These are phyloP conservation scores for Boletus barrowsii DNA, from an alignment of 768 basidiomycete species.

Conservation along the genomic window DNA sequence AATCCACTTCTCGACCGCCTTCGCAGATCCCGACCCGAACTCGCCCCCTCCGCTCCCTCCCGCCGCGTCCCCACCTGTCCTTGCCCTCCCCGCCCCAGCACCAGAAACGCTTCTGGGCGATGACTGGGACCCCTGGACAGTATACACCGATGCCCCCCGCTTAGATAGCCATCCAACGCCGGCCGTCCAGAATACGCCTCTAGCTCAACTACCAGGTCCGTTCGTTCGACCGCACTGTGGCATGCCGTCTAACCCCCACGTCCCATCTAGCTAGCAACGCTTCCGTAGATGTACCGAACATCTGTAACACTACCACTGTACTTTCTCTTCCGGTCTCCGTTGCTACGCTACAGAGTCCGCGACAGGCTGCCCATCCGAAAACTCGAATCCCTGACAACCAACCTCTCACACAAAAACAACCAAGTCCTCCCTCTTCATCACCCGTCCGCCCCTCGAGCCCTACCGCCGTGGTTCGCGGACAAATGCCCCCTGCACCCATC, in stretches of 20 bases:
- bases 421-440: not conserved
- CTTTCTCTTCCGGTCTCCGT: slow-evolving; percentile 10
- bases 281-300: slow-evolving; percentile 1
- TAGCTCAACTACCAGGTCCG: slow-evolving; percentile 13
- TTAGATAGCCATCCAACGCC: not conserved
- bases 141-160: not conserved
- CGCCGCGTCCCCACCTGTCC: slow-evolving; percentile 17
- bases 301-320: not conserved
- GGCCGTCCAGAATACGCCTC: not conserved
- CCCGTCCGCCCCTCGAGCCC: not conserved
- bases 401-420: slow-evolving; percentile 1
- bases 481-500: slow-evolving; percentile 4
- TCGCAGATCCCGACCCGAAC: slow-evolving; percentile 26
- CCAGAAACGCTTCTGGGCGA: slow-evolving; percentile 1
- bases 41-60: slow-evolving; percentile 1
- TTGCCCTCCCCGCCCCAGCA: not conserved
- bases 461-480: slow-evolving; percentile 27
- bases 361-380: slow-evolving; percentile 10
- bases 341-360: slow-evolving; percentile 17
- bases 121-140: slow-evolving; percentile 27
- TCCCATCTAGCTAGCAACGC: slow-evolving; percentile 5
- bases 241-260: not conserved
- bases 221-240: not conserved
- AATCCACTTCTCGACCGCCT: slow-evolving; percentile 39
- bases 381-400: slow-evolving; percentile 17